These are phyloP conservation scores for Xylaria sp. DNA, from an alignment of 2,329 filamentous ascomycete genomes.

Conservation along the genomic window DNA sequence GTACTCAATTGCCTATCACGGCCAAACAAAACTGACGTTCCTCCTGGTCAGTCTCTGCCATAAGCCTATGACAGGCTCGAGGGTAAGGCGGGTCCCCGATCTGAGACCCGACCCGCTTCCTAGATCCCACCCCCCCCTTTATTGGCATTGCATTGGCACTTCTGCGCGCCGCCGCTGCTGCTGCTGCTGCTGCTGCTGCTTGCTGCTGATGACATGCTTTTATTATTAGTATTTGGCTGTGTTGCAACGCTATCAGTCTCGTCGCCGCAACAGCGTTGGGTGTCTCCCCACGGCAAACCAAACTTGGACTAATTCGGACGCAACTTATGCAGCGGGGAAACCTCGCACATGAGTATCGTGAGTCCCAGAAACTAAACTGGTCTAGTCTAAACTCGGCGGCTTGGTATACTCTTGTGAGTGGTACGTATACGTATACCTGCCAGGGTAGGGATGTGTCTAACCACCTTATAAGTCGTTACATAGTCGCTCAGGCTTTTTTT, in stretches of 20 bases:
- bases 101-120: conserved; percentile 36
- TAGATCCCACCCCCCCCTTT: conserved; percentile 32
- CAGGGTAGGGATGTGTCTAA: conserved; percentile 30
- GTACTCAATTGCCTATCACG: conserved; percentile 33
- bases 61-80: conserved; percentile 23
- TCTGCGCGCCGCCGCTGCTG: conserved; percentile 22
- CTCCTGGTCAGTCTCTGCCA: conserved; percentile 22
- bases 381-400: conserved; percentile 8
- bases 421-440: conserved; percentile 13
- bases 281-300: conserved; percentile 26
- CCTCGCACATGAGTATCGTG: conserved; percentile 14
- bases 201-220: neutral
- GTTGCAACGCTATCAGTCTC: conserved; percentile 21
- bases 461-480: conserved; percentile 21
- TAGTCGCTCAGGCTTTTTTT: conserved; percentile 4
- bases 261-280: conserved; percentile 22
- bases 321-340: conserved; percentile 14
- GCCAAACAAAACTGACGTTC: conserved; percentile 17
- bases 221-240: neutral
- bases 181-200: conserved; percentile 31
- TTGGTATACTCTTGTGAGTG: conserved; percentile 6
- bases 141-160: conserved; percentile 28
- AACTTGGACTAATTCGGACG: conserved; percentile 17
- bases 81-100: conserved; percentile 33
- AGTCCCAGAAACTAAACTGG: conserved; percentile 12